Conservation (phyloP, 176 grass and related monocot genomes). For the Ensete glaucum region DNA sequence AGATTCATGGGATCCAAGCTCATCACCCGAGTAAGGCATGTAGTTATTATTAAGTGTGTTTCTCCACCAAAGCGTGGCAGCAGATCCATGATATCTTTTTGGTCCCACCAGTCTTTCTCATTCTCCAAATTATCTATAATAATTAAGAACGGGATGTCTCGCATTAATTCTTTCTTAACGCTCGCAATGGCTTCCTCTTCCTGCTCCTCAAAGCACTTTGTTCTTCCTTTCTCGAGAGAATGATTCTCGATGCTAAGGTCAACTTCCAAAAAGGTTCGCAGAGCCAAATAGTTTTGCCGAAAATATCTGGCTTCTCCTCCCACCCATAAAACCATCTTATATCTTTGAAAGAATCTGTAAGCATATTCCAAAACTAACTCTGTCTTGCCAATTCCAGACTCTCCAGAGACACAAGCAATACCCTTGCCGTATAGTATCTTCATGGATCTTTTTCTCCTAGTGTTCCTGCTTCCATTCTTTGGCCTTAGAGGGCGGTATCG, state of each 20-base stretch:
- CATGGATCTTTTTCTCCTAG: constrained; percentile 48
- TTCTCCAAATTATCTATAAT: constrained; percentile 94
- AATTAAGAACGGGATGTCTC: constrained; percentile 79
- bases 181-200: constrained; percentile 82
- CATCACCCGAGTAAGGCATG: constrained; percentile 57
- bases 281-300: constrained; percentile 75
- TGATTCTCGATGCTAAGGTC: constrained; percentile 48
- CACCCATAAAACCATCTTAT: constrained; percentile 93
- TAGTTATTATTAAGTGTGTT: constrained; percentile 92
- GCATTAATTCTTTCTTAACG: constrained; percentile 72
- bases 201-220: constrained; percentile 88
- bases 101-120: constrained; percentile 98
- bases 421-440: constrained; percentile 97
- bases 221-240: constrained; percentile 64
- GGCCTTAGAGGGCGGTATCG: constrained; percentile 26
- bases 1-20: constrained; percentile 94
- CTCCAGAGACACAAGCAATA: constrained; percentile 90
- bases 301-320: constrained; percentile 85
- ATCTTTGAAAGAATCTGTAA: constrained; percentile 74
- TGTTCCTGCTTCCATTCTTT: constrained; percentile 40
- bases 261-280: constrained; percentile 59
- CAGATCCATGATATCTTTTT: constrained; percentile 59
- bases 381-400: constrained; percentile 92
- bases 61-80: constrained; percentile 78
- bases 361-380: constrained; percentile 93